Evolutionary conservation across 345 rosid genomes (phyloP), one percentile per base, ranked within the genome.

Genomic region (Erodium maritimum): DNA sequence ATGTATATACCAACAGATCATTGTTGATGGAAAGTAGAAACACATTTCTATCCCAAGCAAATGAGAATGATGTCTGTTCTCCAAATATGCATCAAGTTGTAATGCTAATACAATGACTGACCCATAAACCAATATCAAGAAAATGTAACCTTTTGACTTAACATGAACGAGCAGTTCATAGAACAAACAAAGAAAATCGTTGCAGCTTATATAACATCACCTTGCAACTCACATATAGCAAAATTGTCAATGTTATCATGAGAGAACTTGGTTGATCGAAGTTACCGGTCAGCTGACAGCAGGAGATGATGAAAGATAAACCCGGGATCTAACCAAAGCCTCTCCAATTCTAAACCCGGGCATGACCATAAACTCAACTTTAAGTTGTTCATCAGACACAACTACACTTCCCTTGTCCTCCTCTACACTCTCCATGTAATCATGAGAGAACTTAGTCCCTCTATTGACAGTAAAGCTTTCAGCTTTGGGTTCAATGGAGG

Each of bases 351-450:
- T 58, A 57, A 65, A 65, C 13, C 68, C 68, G 12, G 68, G 68
- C 52, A 65, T 52, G 59, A 58, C 62, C 16, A 62, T 58, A 33
- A 58, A 65, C 17, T 57, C 68, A 29, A 65, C 68, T 23, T 55
- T 37, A 4, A n/a, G 68, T 17, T 21, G 51, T 12, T 58, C 51
- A 21, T 4, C 37, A 20, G 29, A 11, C 29, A 58, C 23, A 23
- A 17, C 51, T 0, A 14, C 54, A 1, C 34, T 19, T 19, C 6
- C 23, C 13, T 5, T 14, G 12, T 23, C 24, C 57, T 65, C 68
- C 62, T 56, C 66, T 8, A 70, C 73, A 34, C 72, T 52, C 55
- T 73, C 73, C 81, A 77, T 77, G 64, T 67, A 77, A 7, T 73
- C 71, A 46, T 73, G 71, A 4, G 73, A 73, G 63, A 70, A 77